A percentile compares a stretch with the other conserved stretches of the same genome.
phyloP scores from a whole-genome alignment of 1,284 basidiomycete genomes.

The Melampsora americana region DNA sequence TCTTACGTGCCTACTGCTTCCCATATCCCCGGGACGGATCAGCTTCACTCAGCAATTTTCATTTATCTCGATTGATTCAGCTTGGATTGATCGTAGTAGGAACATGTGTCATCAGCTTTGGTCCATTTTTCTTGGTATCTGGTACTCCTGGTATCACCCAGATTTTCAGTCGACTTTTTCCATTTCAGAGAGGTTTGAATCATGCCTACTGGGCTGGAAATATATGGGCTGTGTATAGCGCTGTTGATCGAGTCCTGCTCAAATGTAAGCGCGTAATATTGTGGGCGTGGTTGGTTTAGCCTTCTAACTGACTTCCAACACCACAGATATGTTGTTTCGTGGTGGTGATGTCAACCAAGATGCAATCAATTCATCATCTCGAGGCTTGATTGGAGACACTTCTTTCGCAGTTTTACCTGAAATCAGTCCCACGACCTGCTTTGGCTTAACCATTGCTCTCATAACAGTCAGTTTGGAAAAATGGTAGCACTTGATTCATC shows the following conservation, averaged over 20 bases:
- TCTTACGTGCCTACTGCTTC: conserved; percentile 79
- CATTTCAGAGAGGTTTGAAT: conserved; percentile 87
- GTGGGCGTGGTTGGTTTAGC: conserved; percentile 30
- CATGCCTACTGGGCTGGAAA: conserved; percentile 98
- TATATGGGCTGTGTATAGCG: conserved; percentile 82
- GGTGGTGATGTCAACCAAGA: conserved; percentile 62
- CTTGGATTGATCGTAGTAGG: conserved; percentile 76
- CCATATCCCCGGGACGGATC: conserved; percentile 56
- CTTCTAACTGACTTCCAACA: conserved; percentile 20
- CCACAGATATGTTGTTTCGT: conserved; percentile 49
- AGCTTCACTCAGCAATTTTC: conserved; percentile 17
- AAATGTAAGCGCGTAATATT: conserved; percentile 61
- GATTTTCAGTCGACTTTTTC: conserved; percentile 78
- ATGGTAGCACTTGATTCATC: no score
- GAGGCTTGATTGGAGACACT: conserved; percentile 88
- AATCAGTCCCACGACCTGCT: conserved; percentile 77
- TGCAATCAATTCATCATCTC: conserved; percentile 74
- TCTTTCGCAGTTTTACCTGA: conserved; percentile 82
- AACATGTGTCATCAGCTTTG: conserved; percentile 74
- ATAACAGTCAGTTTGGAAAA: conserved; percentile 61
- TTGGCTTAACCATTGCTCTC: conserved; percentile 70
- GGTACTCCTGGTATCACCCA: conserved; percentile 73
- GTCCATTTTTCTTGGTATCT: conserved; percentile 69
- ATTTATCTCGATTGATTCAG: conserved; percentile 63
- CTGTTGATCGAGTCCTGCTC: conserved; percentile 71